Percentiles rank a stretch among this genome's conserved stretches.
Evolutionary conservation across 2,329 filamentous ascomycete species (phyloP).

Genomic region (Sarocladium strictum): DNA sequence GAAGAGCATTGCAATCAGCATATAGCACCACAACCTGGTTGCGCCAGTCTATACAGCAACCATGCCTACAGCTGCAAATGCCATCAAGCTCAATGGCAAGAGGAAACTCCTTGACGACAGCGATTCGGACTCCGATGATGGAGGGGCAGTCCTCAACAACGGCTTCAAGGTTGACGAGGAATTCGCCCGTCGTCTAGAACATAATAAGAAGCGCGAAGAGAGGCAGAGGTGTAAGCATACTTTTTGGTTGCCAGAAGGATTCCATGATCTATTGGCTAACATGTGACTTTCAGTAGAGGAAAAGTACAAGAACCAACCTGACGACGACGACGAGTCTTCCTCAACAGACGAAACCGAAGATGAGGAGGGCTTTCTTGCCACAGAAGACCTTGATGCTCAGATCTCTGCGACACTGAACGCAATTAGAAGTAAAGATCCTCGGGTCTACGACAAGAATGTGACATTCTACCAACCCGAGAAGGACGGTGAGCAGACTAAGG

Average conservation of each 20-base stretch:
- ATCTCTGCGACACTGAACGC: conserved; percentile 83
- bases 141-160: conserved; percentile 31
- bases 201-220: conserved; percentile 97
- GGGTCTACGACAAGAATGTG: conserved; percentile 74
- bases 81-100: conserved; percentile 30
- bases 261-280: conserved; percentile 13
- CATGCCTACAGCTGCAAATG: conserved; percentile 14
- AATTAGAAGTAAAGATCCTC: conserved; percentile 83
- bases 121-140: conserved; percentile 42
- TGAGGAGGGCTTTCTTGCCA: conserved; percentile 81
- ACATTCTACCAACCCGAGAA: conserved; percentile 60
- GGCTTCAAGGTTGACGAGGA: conserved; percentile 82
- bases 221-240: conserved; percentile 54
- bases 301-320: conserved; percentile 58
- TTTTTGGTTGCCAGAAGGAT: background rate
- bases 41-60: background rate
- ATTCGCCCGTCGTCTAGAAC: conserved; percentile 82
- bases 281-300: conserved; percentile 64
- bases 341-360: conserved; percentile 81
- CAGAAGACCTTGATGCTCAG: conserved; percentile 76
- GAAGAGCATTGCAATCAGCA: background rate
- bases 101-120: conserved; percentile 51
- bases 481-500: conserved; percentile 41
- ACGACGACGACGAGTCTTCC: conserved; percentile 51
- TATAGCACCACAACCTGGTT: background rate